Base-by-base conservation (phyloP, 1,284 basidiomycete species). In the Rhodotorula sp. region DNA sequence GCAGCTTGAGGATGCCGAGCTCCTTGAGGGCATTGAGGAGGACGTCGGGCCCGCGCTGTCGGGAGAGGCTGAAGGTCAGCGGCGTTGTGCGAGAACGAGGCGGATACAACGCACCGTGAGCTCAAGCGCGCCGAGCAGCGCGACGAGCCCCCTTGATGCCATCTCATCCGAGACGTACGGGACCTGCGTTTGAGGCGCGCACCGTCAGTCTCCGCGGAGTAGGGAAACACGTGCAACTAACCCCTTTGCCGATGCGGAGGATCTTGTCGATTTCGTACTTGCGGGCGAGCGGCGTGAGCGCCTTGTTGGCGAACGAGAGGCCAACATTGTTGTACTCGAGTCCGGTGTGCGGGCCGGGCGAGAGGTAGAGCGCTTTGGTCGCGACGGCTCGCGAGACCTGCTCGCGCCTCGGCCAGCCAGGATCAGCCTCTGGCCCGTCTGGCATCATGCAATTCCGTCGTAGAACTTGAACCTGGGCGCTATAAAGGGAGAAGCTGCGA, bases 121-220 rank as follows among this genome's bases (percentile, higher is more conserved):
- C 12, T 64, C 39, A 17, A 68, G 39, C 0, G 57, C 61, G 10
- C 67, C 67, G n/a, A 68, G 39, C 1, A 68, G 57, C 1, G 56
- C 67, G 7, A 46, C 9, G 17, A 68, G n/a, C 3, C 39, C 50
- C 21, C n/a, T n/a, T 19, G 61, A 39, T 34, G 12, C 32, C 67
- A 68, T 68, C 8, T 44, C 48, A 29, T 68, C 67, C n/a, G 56
- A 59, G 21, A 68, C 41, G 56, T 37, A 53, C 3, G 55, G 32
- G 3, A 25, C 27, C 50, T 51, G 50, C 50, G 27, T n/a, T n/a
- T n/a, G n/a, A n/a, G n/a, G 50, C n/a, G n/a, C n/a, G 48, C 25
- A 17, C 19, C 44, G 15, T 44, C 44, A 27, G 48, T 12, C 48
- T n/a, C 5, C 10, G 50, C 12, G 3, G 19, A n/a, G 13, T 27